phyloP scores from a whole-genome alignment of 2,329 filamentous ascomycete species.

The Fusarium sp. region DNA sequence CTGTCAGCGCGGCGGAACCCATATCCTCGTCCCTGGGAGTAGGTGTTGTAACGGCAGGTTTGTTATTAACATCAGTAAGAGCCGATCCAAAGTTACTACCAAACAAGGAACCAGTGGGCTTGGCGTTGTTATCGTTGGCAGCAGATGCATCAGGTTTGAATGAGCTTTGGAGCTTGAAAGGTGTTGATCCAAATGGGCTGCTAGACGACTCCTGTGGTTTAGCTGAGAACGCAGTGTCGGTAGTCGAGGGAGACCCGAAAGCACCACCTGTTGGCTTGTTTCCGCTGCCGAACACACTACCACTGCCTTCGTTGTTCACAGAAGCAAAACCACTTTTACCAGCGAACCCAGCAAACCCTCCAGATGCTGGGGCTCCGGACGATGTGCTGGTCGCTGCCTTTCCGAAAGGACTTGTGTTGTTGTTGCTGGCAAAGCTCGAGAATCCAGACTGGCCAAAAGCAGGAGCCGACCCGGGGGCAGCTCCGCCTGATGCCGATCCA shows the following conservation, averaged over 20 bases:
- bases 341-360: slow-evolving; percentile 68
- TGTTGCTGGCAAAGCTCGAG: slow-evolving; percentile 55
- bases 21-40: slow-evolving; percentile 66
- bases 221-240: slow-evolving; percentile 48
- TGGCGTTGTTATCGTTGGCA: slow-evolving; percentile 70
- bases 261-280: slow-evolving; percentile 54
- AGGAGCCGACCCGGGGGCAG: slow-evolving; percentile 49
- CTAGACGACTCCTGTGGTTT: slow-evolving; percentile 50
- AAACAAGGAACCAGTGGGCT: slow-evolving; percentile 66
- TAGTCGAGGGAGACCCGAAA: slow-evolving; percentile 48
- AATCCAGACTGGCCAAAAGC: slow-evolving; percentile 70
- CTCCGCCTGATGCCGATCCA: slow-evolving; percentile 53
- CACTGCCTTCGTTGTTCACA: slow-evolving; percentile 54
- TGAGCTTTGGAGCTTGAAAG: slow-evolving; percentile 76
- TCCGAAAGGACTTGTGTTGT: slow-evolving; percentile 56
- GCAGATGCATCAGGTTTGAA: slow-evolving; percentile 75
- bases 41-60: slow-evolving; percentile 52
- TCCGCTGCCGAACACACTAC: slow-evolving; percentile 55
- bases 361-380: slow-evolving; percentile 53
- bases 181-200: slow-evolving; percentile 62
- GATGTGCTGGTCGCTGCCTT: slow-evolving; percentile 47
- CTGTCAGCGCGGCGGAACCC: slow-evolving; percentile 56
- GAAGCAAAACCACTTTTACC: slow-evolving; percentile 68
- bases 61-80: slow-evolving; percentile 62
- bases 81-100: slow-evolving; percentile 71